These are phyloP conservation scores for Claviceps citrina DNA, from an alignment of 2,329 filamentous ascomycete genomes.

Conservation along the genomic window DNA sequence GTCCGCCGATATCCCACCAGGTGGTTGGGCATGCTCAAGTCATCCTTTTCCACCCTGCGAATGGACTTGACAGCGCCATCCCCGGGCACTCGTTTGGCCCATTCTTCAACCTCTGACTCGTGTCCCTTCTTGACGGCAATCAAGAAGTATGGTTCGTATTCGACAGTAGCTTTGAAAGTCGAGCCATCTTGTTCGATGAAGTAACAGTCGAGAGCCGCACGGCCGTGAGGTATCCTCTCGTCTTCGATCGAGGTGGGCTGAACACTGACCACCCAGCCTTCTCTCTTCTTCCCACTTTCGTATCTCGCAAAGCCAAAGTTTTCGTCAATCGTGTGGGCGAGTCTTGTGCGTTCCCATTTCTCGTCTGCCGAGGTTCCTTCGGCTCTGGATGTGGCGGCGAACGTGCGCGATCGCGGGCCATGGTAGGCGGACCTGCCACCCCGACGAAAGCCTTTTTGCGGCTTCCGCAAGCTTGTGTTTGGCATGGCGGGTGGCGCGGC, in stretches of 20 bases:
- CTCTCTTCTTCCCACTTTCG: constrained; percentile 66
- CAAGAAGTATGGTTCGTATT: constrained; percentile 94
- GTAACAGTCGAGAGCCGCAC: constrained; percentile 88
- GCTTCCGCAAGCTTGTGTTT: constrained; percentile 42
- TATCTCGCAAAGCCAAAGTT: constrained; percentile 85
- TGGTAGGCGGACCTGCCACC: constrained; percentile 56
- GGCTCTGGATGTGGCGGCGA: constrained; percentile 60
- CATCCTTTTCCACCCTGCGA: constrained; percentile 73
- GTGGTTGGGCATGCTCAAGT: constrained; percentile 89
- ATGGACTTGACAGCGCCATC: constrained; percentile 73
- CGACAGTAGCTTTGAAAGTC: constrained; percentile 89
- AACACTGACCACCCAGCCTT: constrained; percentile 92
- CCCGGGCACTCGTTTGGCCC: constrained; percentile 61
- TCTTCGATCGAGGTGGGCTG: constrained; percentile 81
- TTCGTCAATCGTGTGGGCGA: constrained; percentile 86
- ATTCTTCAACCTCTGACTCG: constrained; percentile 92
- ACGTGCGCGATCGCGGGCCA: constrained; percentile 56
- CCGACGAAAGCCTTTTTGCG: constrained; percentile 52
- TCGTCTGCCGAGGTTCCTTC: constrained; percentile 89
- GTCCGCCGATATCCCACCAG: constrained; percentile 77
- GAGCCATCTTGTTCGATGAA: constrained; percentile 81
- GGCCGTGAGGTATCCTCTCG: constrained; percentile 65
- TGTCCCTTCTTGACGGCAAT: constrained; percentile 76
- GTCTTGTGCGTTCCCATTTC: constrained; percentile 68
- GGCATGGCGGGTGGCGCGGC: constrained; percentile 29